A percentile compares a stretch with the other conserved stretches of the same genome.
Evolutionary conservation across 352 stramenopile species (phyloP).

Genomic region (Phytophthora vignae): DNA sequence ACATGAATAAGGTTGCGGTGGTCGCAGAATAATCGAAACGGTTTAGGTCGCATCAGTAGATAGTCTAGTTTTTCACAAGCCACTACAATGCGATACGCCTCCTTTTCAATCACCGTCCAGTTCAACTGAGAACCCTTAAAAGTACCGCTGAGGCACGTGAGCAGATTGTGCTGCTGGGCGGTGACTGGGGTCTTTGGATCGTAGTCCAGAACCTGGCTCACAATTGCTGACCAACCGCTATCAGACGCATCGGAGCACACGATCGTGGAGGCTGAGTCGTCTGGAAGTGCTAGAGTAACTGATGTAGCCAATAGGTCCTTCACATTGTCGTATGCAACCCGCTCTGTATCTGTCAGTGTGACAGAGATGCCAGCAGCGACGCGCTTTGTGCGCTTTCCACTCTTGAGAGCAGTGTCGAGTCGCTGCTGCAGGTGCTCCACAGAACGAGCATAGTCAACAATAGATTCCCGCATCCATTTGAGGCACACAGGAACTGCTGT

Average conservation of each 20-base stretch:
- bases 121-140: neutral
- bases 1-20: conserved; percentile 13
- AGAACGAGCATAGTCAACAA: no score
- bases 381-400: no score
- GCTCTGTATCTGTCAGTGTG: no score
- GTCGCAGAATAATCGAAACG: conserved; percentile 8
- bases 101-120: conserved; percentile 4
- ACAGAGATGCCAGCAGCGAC: no score
- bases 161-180: neutral
- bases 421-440: no score
- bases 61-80: conserved; percentile 16
- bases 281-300: no score
- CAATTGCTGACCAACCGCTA: neutral
- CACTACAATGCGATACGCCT: conserved; percentile 6
- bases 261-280: neutral
- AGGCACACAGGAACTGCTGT: no score
- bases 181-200: neutral
- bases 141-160: conserved; percentile 6
- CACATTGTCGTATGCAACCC: no score
- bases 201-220: neutral
- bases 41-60: conserved; percentile 2
- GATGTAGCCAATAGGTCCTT: no score
- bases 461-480: no score
- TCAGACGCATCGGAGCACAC: conserved; percentile 3
- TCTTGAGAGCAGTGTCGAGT: no score